Evolutionary conservation across 305 asterid genomes (phyloP).

Genomic region (Coffea humblotiana): DNA sequence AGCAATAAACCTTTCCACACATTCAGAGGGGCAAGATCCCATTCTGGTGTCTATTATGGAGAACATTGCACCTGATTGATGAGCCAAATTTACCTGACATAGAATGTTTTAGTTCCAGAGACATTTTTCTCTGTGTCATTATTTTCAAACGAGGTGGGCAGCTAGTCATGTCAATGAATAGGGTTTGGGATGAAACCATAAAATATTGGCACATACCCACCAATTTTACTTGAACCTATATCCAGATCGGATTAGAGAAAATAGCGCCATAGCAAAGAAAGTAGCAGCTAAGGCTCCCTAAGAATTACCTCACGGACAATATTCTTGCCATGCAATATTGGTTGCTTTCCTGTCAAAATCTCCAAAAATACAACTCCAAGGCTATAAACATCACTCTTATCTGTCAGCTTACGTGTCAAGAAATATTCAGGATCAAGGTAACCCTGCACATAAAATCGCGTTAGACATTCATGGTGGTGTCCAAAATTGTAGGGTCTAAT

Average conservation of each 20-base stretch:
- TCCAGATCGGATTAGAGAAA: too few species aligned
- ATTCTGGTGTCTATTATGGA: conserved; percentile 69
- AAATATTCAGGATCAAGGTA: conserved; percentile 89
- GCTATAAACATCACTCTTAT: conserved; percentile 90
- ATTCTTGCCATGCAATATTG: conserved; percentile 83
- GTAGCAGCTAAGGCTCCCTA: not conserved
- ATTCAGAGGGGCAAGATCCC: conserved; percentile 71
- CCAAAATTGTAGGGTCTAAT: not conserved
- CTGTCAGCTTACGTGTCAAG: conserved; percentile 71
- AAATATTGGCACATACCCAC: too few species aligned
- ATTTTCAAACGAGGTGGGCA: not conserved
- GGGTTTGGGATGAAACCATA: too few species aligned
- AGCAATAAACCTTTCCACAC: conserved; percentile 55
- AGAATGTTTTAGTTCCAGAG: not conserved
- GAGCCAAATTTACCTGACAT: conserved; percentile 59
- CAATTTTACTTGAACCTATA: too few species aligned
- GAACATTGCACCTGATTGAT: conserved; percentile 61
- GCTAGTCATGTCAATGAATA: too few species aligned
- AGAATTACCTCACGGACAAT: conserved; percentile 76
- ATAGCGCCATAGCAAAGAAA: too few species aligned
- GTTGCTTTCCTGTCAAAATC: conserved; percentile 84
- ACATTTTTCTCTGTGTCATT: not conserved
- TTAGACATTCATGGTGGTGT: not conserved
- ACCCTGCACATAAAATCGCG: conserved; percentile 52
- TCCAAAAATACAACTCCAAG: conserved; percentile 84